Base-by-base conservation (phyloP, 257 asterid genomes). In the Mitragyna speciosa region DNA sequence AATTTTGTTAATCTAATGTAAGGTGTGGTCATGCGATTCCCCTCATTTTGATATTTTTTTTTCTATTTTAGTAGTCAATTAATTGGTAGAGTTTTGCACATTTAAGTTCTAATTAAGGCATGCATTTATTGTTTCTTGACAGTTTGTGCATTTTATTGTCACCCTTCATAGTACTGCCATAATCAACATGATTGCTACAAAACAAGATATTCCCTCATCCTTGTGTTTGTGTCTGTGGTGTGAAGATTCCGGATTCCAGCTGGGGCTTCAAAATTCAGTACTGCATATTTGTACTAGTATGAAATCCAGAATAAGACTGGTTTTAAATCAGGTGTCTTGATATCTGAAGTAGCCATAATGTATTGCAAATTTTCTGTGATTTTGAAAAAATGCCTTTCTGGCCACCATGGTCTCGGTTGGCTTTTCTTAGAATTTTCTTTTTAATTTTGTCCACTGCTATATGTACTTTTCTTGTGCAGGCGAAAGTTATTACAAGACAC, bases 391-490 rank as follows among this genome's bases (percentile, higher is more conserved):
- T 66, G 24, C 26, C 33, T 65, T 78, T 12, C 19, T 70, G 24
- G 58, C 58, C 39, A 24, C 36, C 0, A n/a, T 49, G 64, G 58
- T 52, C 9, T 12, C 66, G 31, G 58, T 30, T 48, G 41, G 12
- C 15, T 80, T 59, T 41, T 5, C 4, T 7, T 56, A 43, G 70
- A 51, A 5, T 78, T 19, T 28, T 45, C 3, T 17, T 28, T 14
- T 28, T n/a, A 26, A 59, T 31, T 63, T 80, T 80, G 83, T 80
- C 71, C 75, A 52, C 28, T 33, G 41, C 28, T 52, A 31, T 66
- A 28, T 80, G 83, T 75, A 73, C 67, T 72, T 80, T 73, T 72
- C 82, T 70, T 75, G 70, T 73, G 22, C 22, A 66, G 31, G 75
- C 19, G 28, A 70, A 73, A 80, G 58, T 69, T 51, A 68, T 41